phyloP scores from a whole-genome alignment of 1,284 basidiomycete species.

The Acaromyces ingoldii region DNA sequence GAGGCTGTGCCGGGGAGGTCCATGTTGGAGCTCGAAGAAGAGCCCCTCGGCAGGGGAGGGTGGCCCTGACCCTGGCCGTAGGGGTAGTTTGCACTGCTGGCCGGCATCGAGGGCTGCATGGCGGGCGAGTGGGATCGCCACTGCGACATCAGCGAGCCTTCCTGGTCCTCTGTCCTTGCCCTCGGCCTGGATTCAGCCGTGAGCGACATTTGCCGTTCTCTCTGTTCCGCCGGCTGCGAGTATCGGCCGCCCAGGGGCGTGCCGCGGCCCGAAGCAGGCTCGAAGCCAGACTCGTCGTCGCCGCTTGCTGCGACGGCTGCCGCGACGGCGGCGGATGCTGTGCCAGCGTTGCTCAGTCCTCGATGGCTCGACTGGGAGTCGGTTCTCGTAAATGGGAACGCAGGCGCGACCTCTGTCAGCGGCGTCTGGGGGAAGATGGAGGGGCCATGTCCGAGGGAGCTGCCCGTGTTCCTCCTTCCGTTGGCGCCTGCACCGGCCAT shows the following conservation, averaged over 20 bases:
- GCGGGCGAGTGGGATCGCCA: slow-evolving; percentile 41
- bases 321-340: too few relatives aligned
- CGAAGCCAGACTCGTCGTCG: slow-evolving; percentile 18
- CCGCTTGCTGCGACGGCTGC: too few relatives aligned
- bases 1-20: background rate
- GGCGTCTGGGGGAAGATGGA: slow-evolving; percentile 44
- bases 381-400: slow-evolving; percentile 32
- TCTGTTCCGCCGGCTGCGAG: slow-evolving; percentile 31
- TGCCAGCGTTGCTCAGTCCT: too few relatives aligned
- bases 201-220: slow-evolving; percentile 26
- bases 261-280: slow-evolving; percentile 18
- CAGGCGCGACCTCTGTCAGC: slow-evolving; percentile 26
- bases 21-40: background rate
- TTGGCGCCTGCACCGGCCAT: slow-evolving; percentile 29
- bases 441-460: background rate
- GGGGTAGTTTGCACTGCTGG: slow-evolving; percentile 12
- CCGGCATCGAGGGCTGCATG: slow-evolving; percentile 26
- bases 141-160: slow-evolving; percentile 33
- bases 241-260: slow-evolving; percentile 31
- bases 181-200: slow-evolving; percentile 22
- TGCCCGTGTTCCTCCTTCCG: slow-evolving; percentile 29
- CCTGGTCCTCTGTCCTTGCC: slow-evolving; percentile 41
- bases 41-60: too few relatives aligned
- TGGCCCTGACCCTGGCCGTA: background rate
- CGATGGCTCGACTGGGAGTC: slow-evolving; percentile 25